Evolutionary conservation across 129 eudicot genomes (phyloP).

Genomic region (Heracleum sosnowskyi): DNA sequence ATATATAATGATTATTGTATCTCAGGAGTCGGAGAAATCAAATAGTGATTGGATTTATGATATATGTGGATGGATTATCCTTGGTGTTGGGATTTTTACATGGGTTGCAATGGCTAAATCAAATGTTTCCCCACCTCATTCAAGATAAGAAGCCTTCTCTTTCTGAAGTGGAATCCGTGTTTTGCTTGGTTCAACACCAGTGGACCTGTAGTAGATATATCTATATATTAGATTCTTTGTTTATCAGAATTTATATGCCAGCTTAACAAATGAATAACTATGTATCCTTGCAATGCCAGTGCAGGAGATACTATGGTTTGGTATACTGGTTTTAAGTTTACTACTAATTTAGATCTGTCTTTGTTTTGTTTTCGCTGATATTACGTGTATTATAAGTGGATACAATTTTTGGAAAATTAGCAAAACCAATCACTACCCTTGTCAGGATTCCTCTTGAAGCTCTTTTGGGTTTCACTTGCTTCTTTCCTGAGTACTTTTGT

Average conservation of each 20-base stretch:
- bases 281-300: background rate
- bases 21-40: slow-evolving; percentile 31
- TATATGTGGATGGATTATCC: slow-evolving; percentile 53
- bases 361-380: too few relatives aligned
- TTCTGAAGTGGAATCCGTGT: background rate
- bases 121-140: slow-evolving; percentile 28
- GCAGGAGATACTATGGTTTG: background rate
- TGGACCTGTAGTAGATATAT: background rate
- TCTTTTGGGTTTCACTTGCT: too few relatives aligned
- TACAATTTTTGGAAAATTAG: too few relatives aligned
- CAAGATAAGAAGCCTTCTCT: slow-evolving; percentile 18
- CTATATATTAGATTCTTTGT: background rate
- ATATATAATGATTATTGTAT: background rate
- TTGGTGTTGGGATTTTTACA: slow-evolving; percentile 38
- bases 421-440: too few relatives aligned
- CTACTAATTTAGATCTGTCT: too few relatives aligned
- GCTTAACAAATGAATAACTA: background rate
- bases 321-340: background rate
- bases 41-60: slow-evolving; percentile 44
- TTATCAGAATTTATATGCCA: too few relatives aligned
- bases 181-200: background rate
- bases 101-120: slow-evolving; percentile 48
- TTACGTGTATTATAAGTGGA: too few relatives aligned
- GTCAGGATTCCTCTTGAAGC: too few relatives aligned
- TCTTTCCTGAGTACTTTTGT: too few relatives aligned